Conservation (phyloP, 345 rosid genomes). For the Mercurialis annua region DNA sequence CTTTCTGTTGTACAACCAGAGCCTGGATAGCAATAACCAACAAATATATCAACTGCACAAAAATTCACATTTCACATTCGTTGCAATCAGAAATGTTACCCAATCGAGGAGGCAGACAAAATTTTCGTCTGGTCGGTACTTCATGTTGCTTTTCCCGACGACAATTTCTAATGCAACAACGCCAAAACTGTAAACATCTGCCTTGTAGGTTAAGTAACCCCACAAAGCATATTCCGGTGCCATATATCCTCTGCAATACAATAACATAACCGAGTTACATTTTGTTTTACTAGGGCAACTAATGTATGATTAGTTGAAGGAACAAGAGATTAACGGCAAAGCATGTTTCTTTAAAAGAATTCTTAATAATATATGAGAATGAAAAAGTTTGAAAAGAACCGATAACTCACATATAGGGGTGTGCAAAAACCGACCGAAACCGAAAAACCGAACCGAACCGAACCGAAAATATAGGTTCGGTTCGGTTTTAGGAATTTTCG, state of each 20-base stretch:
- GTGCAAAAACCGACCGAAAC: no score
- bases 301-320: not conserved
- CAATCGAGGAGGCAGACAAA: constrained; percentile 53
- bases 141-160: constrained; percentile 46
- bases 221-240: constrained; percentile 67
- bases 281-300: not conserved
- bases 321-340: not conserved
- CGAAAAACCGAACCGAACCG: no score
- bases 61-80: no score
- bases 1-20: constrained; percentile 26
- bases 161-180: constrained; percentile 54
- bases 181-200: constrained; percentile 66
- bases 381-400: no score
- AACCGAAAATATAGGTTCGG: no score
- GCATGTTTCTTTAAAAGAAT: no score
- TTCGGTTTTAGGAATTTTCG: no score
- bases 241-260: constrained; percentile 49
- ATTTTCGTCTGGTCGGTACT: constrained; percentile 34
- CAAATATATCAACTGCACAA: no score
- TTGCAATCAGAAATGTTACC: constrained; percentile 32
- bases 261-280: not conserved
- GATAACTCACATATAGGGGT: no score
- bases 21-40: constrained; percentile 29
- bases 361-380: no score
- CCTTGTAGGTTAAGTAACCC: constrained; percentile 58